Base-by-base conservation (phyloP, 768 basidiomycete genomes). In the Antrodiella citrinella region DNA sequence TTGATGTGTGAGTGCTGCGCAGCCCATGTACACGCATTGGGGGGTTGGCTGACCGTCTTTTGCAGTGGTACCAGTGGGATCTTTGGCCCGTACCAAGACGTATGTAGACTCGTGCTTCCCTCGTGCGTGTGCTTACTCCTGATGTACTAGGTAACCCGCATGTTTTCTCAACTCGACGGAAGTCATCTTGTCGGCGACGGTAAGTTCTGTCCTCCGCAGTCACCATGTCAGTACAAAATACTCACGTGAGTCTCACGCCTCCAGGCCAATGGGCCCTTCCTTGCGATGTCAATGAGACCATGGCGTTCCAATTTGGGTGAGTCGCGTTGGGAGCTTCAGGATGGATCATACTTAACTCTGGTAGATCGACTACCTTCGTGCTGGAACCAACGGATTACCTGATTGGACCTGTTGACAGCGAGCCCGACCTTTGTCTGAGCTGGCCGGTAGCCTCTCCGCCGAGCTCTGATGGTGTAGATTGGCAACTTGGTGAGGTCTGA, bases 61-160 rank as follows among this genome's bases (percentile, higher is more conserved):
- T 22, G 24, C 52, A 90, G 87, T 39, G 87, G 87, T 22, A 74
- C 84, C 3, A 57, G 76, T 26, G 87, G 86, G 2, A 72, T 91
- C 24, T 86, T 79, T 57, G 87, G 87, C 2, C 84, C 87, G n/a
- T 82, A 77, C 59, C 79, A 81, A 64, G 87, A 89, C 63, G 87
- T 87, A 57, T 45, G 78, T 58, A 4, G 23, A 20, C 22, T n/a
- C 3, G 26, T 20, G 25, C 39, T 40, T 21, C 21, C 39, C 18
- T 21, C 10, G 21, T 20, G 25, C 10, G 10, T 12, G 23, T 18
- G 1, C 43, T 25, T 25, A 50, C 30, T 21, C 51, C 50, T 44
- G 56, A 48, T 9, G 21, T 43, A 19, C 41, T 57, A 90, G 86
- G 86, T 90, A 26, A 72, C 77, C 9, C 78, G 81, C 43, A 62